Evolutionary conservation across 2,329 filamentous ascomycete genomes (phyloP).

Genomic region (Didymella lethalis): DNA sequence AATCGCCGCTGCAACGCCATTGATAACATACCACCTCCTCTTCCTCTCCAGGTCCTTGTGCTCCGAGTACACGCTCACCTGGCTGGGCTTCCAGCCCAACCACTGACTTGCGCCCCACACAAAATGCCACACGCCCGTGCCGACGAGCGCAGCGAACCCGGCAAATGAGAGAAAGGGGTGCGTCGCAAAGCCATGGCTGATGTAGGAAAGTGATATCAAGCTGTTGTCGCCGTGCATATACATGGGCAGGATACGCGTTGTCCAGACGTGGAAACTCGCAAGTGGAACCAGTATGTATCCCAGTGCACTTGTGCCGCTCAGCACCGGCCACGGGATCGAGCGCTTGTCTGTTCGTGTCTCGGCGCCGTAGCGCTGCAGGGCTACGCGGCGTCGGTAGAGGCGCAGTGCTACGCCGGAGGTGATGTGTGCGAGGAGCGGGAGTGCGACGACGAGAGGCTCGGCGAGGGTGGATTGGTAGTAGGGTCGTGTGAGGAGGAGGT

Average conservation of each 20-base stretch:
- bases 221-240: conserved; percentile 82
- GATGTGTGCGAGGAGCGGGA: conserved; percentile 79
- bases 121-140: conserved; percentile 76
- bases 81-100: conserved; percentile 69
- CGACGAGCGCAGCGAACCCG: conserved; percentile 74
- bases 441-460: conserved; percentile 79
- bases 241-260: conserved; percentile 79
- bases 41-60: conserved; percentile 64
- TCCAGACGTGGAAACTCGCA: conserved; percentile 73
- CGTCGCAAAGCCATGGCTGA: conserved; percentile 82
- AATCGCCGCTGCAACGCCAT: conserved; percentile 66
- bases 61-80: conserved; percentile 59
- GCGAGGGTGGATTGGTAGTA: conserved; percentile 82
- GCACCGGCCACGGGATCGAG: conserved; percentile 68
- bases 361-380: conserved; percentile 77
- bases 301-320: conserved; percentile 74
- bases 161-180: conserved; percentile 71
- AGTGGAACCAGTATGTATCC: conserved; percentile 75
- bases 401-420: conserved; percentile 79
- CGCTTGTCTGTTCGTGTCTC: conserved; percentile 63
- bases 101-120: conserved; percentile 87
- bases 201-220: conserved; percentile 83
- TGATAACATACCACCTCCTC: conserved; percentile 74
- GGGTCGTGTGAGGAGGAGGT: conserved; percentile 88
- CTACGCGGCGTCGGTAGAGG: conserved; percentile 74